Conservation (phyloP, 1,139 yeast species). For the Lodderomyces oxycetoniae region DNA sequence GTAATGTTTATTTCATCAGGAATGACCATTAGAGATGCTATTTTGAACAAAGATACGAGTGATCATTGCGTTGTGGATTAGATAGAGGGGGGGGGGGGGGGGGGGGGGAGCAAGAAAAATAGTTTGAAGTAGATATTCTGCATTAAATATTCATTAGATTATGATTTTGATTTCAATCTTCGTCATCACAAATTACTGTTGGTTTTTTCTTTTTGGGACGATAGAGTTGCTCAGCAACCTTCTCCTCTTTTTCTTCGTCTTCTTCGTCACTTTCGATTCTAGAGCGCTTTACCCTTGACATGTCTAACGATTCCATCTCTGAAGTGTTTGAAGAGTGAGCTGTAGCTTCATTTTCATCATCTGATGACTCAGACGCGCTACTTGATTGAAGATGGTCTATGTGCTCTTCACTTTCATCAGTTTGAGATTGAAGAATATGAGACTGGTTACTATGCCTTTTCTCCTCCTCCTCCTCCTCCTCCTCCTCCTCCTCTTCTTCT, state of each 20-base stretch:
- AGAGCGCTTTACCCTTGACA: slow-evolving; percentile 6
- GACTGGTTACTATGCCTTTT: no score
- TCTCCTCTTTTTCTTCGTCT: no score
- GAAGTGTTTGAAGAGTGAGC: slow-evolving; percentile 11
- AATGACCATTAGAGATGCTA: slow-evolving; percentile 48
- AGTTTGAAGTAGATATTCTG: neutral
- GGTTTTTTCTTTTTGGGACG: slow-evolving; percentile 12
- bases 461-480: slow-evolving; percentile 3
- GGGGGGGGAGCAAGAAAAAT: neutral
- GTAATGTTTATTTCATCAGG: slow-evolving; percentile 77
- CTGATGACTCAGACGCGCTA: neutral
- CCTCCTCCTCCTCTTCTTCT: slow-evolving; percentile 1
- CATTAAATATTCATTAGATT: slow-evolving; percentile 8
- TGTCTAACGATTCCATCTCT: slow-evolving; percentile 11
- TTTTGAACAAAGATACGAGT: slow-evolving; percentile 19
- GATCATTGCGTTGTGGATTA: slow-evolving; percentile 39
- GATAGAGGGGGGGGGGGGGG: slow-evolving; percentile 1
- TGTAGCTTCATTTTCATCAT: slow-evolving; percentile 2
- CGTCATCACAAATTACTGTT: slow-evolving; percentile 24
- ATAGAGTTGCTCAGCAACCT: no score
- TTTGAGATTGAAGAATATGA: no score
- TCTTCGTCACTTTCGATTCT: slow-evolving; percentile 8
- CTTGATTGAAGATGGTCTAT: neutral
- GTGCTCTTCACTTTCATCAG: neutral
- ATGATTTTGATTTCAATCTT: slow-evolving; percentile 12